Percentiles rank a stretch among this genome's conserved stretches.
Evolutionary conservation across 306 rosid genomes (phyloP).

Genomic region (Senna siamea): DNA sequence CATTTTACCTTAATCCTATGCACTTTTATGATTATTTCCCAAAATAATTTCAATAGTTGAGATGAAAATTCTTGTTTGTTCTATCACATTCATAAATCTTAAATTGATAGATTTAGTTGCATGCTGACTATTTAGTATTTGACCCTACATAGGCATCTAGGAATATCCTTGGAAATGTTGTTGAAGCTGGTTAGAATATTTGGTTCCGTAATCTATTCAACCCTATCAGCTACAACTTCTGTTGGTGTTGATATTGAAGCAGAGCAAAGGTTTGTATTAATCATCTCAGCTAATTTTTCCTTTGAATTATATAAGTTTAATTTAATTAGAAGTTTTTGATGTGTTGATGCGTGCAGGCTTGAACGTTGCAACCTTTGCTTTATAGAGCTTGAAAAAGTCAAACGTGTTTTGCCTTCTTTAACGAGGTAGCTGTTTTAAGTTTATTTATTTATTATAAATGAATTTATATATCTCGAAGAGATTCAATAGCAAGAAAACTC

Average conservation of each 20-base stretch:
- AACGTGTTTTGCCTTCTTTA: conserved; percentile 65
- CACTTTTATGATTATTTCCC: conserved; percentile 22
- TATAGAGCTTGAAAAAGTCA: conserved; percentile 90
- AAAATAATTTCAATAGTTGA: conserved; percentile 10
- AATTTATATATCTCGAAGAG: too few relatives aligned
- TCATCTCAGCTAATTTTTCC: conserved; percentile 18
- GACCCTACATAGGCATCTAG: conserved; percentile 64
- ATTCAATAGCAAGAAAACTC: too few relatives aligned
- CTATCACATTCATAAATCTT: neutral
- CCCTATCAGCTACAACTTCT: conserved; percentile 70
- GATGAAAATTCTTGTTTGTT: neutral
- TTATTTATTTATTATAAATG: neutral
- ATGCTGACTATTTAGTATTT: conserved; percentile 42
- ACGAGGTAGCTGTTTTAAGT: conserved; percentile 59
- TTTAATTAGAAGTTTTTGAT: conserved; percentile 26
- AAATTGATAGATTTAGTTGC: conserved; percentile 12
- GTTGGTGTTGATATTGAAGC: conserved; percentile 99
- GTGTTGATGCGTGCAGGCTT: conserved; percentile 58
- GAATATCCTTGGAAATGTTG: conserved; percentile 82
- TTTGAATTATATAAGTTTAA: conserved; percentile 8
- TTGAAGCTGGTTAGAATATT: conserved; percentile 84
- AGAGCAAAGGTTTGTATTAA: conserved; percentile 72
- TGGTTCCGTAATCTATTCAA: conserved; percentile 88
- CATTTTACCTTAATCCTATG: neutral
- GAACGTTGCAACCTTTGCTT: conserved; percentile 94